Base-by-base conservation (phyloP, 306 rosid genomes). In the Cyamopsis tetragonoloba region DNA sequence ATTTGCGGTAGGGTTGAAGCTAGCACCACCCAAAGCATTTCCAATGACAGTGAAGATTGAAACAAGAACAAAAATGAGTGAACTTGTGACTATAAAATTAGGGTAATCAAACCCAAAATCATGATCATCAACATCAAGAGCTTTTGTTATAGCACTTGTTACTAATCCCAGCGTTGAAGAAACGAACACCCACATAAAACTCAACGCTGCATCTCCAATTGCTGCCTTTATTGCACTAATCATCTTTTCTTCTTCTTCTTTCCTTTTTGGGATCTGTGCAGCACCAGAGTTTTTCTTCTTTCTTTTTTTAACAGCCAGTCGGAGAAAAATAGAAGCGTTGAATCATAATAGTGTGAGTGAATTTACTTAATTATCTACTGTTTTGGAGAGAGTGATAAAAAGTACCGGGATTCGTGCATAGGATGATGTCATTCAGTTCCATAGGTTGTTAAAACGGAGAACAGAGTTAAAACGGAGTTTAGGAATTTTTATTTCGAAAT, bases 1-100 rank as follows among this genome's bases (percentile, higher is more conserved):
- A 2, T 83, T 86, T 10, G 79, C 85, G 1, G 96, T 88, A 57
- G 97, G 97, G 68, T 91, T 91, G 83, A 91, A 91, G 88, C 96
- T 91, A 50, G 96, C 97, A 0, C 97, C 97, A 62, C 96, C 97
- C 72, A 91, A 47, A 28, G 78, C 73, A 59, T 58, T 77, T 4
- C 89, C 96, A 20, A 91, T 51, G n/a, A 80, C 2, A 53, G 77
- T 79, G 66, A 91, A 91, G 19, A 84, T 14, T 3, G 85, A 74
- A 34, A 88, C 91, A 10, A 91, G 85, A 3, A 81, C 0, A 67
- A 91, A 91, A 3, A 91, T 78, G 6, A 88, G 83, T 15, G 22
- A 6, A 35, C 85, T 86, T 32, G 86, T 86, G 74, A 91, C 78
- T 7, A 80, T 23, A 7, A 91, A 53, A 7, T 96, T 76, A 51